A percentile compares a stretch with the other conserved stretches of the same genome.
Conservation (phyloP, 805 yeast species). For the Hanseniaspora nectarophila region DNA sequence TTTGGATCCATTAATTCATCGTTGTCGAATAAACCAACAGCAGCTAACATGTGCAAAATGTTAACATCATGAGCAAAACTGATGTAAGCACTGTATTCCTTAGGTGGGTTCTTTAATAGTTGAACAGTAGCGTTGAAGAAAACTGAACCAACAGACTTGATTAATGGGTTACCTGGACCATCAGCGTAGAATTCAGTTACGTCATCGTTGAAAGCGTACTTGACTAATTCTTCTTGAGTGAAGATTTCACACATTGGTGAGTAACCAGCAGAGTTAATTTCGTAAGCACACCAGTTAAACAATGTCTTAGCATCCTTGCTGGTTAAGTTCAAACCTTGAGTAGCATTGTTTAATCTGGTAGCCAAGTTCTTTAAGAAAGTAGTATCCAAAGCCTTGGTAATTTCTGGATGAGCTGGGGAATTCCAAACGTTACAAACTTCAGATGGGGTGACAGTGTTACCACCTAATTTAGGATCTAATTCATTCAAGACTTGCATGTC, state of each 20-base stretch:
- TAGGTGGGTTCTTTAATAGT: slow-evolving; percentile 38
- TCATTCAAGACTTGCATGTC: slow-evolving; percentile 34
- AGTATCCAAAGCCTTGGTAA: slow-evolving; percentile 18
- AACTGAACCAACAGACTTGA: slow-evolving; percentile 50
- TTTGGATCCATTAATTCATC: slow-evolving; percentile 34
- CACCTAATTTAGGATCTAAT: slow-evolving; percentile 34
- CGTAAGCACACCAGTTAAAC: slow-evolving; percentile 62
- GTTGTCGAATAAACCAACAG: slow-evolving; percentile 43
- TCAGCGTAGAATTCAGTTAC: slow-evolving; percentile 46
- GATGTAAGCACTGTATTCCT: slow-evolving; percentile 45
- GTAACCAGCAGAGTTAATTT: slow-evolving; percentile 54
- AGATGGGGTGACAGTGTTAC: slow-evolving; percentile 40
- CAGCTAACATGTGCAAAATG: slow-evolving; percentile 46
- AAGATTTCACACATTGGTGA: slow-evolving; percentile 59
- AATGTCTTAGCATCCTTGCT: slow-evolving; percentile 40
- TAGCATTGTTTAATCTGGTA: slow-evolving; percentile 41
- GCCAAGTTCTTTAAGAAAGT: slow-evolving; percentile 43
- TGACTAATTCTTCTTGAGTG: slow-evolving; percentile 55
- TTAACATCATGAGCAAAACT: slow-evolving; percentile 70
- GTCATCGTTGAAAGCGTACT: slow-evolving; percentile 49
- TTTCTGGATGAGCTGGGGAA: slow-evolving; percentile 17
- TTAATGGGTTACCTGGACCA: slow-evolving; percentile 52
- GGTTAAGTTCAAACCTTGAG: slow-evolving; percentile 45
- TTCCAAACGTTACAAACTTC: slow-evolving; percentile 34
- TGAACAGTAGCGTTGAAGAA: slow-evolving; percentile 42